Evolutionary conservation across 208 protist genomes (phyloP).

Genomic region (Naegleria lovaniensis): DNA sequence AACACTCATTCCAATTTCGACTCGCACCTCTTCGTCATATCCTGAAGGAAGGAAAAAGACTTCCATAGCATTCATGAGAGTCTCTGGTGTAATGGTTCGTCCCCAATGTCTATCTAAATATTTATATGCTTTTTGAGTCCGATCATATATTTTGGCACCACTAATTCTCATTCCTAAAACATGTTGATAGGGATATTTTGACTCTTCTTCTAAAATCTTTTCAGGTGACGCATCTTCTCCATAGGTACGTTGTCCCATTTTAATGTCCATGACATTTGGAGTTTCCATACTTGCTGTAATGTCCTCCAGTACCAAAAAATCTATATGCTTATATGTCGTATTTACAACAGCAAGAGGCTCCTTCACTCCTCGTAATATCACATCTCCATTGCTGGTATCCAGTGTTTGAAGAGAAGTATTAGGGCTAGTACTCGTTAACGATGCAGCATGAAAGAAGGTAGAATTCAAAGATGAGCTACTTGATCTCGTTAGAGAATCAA

Average conservation of each 20-base stretch:
- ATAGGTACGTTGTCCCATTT: background rate
- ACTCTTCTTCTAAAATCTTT: background rate
- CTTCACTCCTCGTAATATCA: too few relatives aligned
- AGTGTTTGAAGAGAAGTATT: background rate
- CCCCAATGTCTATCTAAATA: background rate
- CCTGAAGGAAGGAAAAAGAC: background rate
- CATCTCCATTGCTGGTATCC: too few relatives aligned
- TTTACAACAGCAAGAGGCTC: background rate
- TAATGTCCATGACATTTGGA: background rate
- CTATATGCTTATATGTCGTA: background rate
- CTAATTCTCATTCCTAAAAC: background rate
- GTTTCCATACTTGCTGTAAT: background rate
- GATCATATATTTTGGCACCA: background rate
- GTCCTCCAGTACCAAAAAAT: background rate
- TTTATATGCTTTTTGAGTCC: background rate
- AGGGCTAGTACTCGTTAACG: background rate
- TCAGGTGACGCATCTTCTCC: background rate
- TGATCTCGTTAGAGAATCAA: background rate
- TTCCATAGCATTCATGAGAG: background rate
- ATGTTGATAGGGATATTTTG: background rate
- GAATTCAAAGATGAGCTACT: background rate
- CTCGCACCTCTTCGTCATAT: background rate
- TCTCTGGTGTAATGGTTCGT: background rate
- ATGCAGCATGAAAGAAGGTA: background rate
- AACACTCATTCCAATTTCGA: background rate